Evolutionary conservation across 1,139 yeast genomes (phyloP), one percentile per base, ranked within the genome.

Genomic region (Pichia sp.): DNA sequence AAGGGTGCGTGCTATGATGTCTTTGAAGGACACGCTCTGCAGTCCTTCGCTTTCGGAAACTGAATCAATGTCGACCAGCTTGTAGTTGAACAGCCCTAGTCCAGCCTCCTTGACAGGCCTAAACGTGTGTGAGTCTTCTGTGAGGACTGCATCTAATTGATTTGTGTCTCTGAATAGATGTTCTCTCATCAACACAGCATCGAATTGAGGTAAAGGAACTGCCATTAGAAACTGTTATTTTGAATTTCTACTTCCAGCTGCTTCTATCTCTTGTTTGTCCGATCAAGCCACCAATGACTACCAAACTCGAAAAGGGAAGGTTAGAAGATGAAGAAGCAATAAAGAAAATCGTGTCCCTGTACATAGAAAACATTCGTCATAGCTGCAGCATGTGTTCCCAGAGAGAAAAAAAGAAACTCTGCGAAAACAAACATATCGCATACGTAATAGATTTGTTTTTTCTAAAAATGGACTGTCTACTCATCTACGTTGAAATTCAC

Each of bases 181-280:
- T 53, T 65, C 69, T 47, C 67, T 58, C 22, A 65, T 44, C 8
- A 65, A 57, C 4, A 65, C 62, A 0, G 62, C 41, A 41, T 65
- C 69, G 51, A 57, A 55, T 19, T 60, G 53, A 10, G 67, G 62
- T 7, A 58, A 54, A 13, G 69, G 68, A 10, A 63, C 55, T 12
- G 63, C 57, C 67, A 63, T 65, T 8, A n/a, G 13, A 12, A 23
- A 22, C 23, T 10, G 8, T 39, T 39, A n/a, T 12, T 25, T 25
- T 9, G 9, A 9, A 6, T 25, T 25, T 25, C 28, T 6, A 9
- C 6, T 25, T 6, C 9, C 6, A 25, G 28, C 28, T n/a, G n/a
- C n/a, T n/a, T n/a, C n/a, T n/a, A n/a, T n/a, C n/a, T n/a, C n/a
- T n/a, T n/a, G n/a, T n/a, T n/a, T n/a, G n/a, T n/a, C n/a, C n/a